Conservation (phyloP, 352 stramenopile species). For the Pythium utonaiense region DNA sequence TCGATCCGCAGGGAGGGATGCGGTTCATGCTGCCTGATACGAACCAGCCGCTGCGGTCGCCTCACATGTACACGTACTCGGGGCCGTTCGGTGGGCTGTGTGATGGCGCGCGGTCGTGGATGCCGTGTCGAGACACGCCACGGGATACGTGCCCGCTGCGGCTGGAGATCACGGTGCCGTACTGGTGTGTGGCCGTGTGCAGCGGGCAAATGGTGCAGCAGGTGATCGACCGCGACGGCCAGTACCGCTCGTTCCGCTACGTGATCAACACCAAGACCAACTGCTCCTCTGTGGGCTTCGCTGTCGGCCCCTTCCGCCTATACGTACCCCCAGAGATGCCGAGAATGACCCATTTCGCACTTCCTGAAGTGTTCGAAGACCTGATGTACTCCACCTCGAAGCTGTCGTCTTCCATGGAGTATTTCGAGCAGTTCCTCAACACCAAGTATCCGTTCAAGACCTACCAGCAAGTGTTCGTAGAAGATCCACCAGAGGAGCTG, state of each 20-base stretch:
- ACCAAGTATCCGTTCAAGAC: slow-evolving; percentile 80
- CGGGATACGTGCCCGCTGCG: slow-evolving; percentile 69
- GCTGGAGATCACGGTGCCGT: slow-evolving; percentile 73
- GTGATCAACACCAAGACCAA: slow-evolving; percentile 80
- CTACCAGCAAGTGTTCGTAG: slow-evolving; percentile 86
- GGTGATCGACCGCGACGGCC: slow-evolving; percentile 51
- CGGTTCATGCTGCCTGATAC: slow-evolving; percentile 73
- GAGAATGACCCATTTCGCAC: slow-evolving; percentile 78
- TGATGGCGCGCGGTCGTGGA: slow-evolving; percentile 80
- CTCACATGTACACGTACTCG: slow-evolving; percentile 87
- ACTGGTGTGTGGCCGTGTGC: slow-evolving; percentile 79
- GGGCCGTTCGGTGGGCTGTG: slow-evolving; percentile 78
- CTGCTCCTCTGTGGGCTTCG: slow-evolving; percentile 78
- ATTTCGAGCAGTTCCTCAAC: slow-evolving; percentile 72
- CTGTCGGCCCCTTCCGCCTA: slow-evolving; percentile 71
- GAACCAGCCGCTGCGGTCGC: slow-evolving; percentile 61
- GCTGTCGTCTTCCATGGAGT: slow-evolving; percentile 68
- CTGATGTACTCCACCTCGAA: slow-evolving; percentile 73
- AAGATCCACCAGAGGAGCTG: slow-evolving; percentile 72
- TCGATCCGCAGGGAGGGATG: slow-evolving; percentile 56
- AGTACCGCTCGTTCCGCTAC: slow-evolving; percentile 73
- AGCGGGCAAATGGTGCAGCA: slow-evolving; percentile 86
- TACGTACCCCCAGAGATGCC: slow-evolving; percentile 77
- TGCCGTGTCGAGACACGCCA: slow-evolving; percentile 78
- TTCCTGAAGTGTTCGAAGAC: slow-evolving; percentile 74